Evolutionary conservation across 2,329 filamentous ascomycete genomes (phyloP), one percentile per base, ranked within the genome.

Genomic region (Ophiostoma himal-ulmi): DNA sequence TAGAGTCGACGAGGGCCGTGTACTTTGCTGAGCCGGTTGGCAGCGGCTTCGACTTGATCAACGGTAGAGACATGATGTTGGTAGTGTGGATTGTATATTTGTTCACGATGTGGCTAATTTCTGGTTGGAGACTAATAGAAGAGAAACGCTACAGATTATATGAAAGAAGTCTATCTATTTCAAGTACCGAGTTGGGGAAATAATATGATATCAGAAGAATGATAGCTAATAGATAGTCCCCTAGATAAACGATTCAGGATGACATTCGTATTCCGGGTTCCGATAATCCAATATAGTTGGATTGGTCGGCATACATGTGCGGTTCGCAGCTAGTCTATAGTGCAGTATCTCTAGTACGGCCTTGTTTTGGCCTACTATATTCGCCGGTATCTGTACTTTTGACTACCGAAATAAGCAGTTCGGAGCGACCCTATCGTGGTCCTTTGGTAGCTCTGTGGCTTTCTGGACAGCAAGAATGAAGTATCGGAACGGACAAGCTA

Each of bases 401-500:
- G 52, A 57, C 36, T 37, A 17, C 64, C 64, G 8, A 66, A 66
- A 41, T n/a, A 66, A 66, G 64, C 64, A 66, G 37, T 39, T 37
- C 64, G 64, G 64, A 66, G 64, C 64, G 64, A 41, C 64, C 64
- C 36, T 66, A 66, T 66, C 64, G 22, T 26, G 44, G 44, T 20
- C 44, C n/a, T 22, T 57, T 57, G 7, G 22, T 3, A 44, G 13
- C n/a, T 22, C 48, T 26, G 52, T 57, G 30, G 22, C 52, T 57
- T 22, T 57, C 17, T n/a, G 14, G 4, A n/a, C 14, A 48, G 44
- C 44, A 30, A 30, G 30, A 30, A 30, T 30, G 3, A 30, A 3
- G 30, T 30, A 30, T 30, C 4, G 30, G 30, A 30, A 30, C 30
- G 0, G 3, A 30, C 30, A 30, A 30, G 30, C 30, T 57, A 10